These are phyloP conservation scores for Teratosphaeria nubilosa DNA, from an alignment of 2,329 filamentous ascomycete genomes.

Conservation along the genomic window DNA sequence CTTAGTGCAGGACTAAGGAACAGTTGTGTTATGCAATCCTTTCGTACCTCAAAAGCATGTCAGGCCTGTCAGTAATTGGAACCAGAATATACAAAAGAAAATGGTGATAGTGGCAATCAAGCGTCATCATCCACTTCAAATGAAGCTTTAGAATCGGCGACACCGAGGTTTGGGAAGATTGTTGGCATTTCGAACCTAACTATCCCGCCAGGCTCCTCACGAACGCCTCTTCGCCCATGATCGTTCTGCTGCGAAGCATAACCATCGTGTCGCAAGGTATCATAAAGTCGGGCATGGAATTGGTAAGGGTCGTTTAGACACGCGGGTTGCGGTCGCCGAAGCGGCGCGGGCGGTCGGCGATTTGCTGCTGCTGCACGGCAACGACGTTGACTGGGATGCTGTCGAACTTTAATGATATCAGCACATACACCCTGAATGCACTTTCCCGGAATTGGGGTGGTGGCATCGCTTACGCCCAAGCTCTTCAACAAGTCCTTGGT, in stretches of 20 bases:
- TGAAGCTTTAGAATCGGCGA: slow-evolving; percentile 63
- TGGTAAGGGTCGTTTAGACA: neutral
- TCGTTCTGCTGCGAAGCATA: neutral
- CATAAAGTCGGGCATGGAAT: neutral
- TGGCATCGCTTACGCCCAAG: slow-evolving; percentile 70
- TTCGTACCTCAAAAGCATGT: neutral
- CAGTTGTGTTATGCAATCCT: too few relatives aligned
- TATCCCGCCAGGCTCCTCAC: neutral
- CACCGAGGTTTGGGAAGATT: slow-evolving; percentile 55
- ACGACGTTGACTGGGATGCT: slow-evolving; percentile 94
- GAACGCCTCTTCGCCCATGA: neutral
- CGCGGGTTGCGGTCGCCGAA: slow-evolving; percentile 54
- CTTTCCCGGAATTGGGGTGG: neutral
- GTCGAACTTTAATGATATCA: slow-evolving; percentile 63
- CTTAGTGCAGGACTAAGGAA: neutral
- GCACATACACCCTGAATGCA: slow-evolving; percentile 2
- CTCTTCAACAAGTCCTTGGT: slow-evolving; percentile 99
- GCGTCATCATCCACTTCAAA: slow-evolving; percentile 55
- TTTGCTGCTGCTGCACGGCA: slow-evolving; percentile 78
- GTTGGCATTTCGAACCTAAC: neutral
- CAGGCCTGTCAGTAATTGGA: neutral
- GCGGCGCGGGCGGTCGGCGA: slow-evolving; percentile 68
- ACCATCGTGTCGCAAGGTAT: neutral
- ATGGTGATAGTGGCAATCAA: slow-evolving; percentile 70
- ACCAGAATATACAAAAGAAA: neutral